Evolutionary conservation across 768 basidiomycete species (phyloP), one percentile per base, ranked within the genome.

Genomic region (Leccinum sublutescens): DNA sequence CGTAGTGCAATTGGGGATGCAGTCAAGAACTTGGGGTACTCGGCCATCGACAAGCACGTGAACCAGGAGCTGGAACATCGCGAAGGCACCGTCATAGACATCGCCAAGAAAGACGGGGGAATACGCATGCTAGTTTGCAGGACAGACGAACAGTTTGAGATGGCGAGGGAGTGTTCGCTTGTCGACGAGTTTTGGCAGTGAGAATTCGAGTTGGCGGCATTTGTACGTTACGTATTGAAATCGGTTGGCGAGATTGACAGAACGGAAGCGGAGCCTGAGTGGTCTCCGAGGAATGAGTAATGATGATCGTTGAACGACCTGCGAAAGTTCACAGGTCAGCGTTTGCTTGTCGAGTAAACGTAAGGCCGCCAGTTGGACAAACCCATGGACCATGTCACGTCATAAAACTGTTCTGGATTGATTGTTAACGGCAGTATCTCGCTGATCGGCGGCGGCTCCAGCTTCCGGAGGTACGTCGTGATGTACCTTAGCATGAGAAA

Each of bases 101-200:
- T 88, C 15, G 78, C 79, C 1, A 70, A 56, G 38, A 56, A 56
- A 2, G 65, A 67, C 7, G 64, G 50, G 11, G 66, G 64, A 23
- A 76, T 70, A 58, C 75, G 71, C 57, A 64, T 87, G 12, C 63
- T 89, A 52, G 82, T 89, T 5, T 89, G 87, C 56, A 74, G 80
- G 63, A 90, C 88, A 21, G 83, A 89, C 64, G 87, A 87, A 62
- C 84, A 87, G 71, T 64, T 78, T 5, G 80, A 82, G 67, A 82
- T 82, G 78, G 79, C 79, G 36, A 70, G 74, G 48, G 71, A 73
- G 61, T 82, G 80, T 64, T 65, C 65, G 12, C 53, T 69, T 11
- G 9, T 40, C 3, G 55, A 53, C 15, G 54, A 55, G 23, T 71
- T 66, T 54, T 64, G 64, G 67, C 21, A 5, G 50, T 68, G 57